Percentiles rank a stretch among this genome's conserved stretches.
These are phyloP conservation scores for Pulveroboletus sp. DNA, from an alignment of 768 basidiomycete genomes.

Conservation along the genomic window DNA sequence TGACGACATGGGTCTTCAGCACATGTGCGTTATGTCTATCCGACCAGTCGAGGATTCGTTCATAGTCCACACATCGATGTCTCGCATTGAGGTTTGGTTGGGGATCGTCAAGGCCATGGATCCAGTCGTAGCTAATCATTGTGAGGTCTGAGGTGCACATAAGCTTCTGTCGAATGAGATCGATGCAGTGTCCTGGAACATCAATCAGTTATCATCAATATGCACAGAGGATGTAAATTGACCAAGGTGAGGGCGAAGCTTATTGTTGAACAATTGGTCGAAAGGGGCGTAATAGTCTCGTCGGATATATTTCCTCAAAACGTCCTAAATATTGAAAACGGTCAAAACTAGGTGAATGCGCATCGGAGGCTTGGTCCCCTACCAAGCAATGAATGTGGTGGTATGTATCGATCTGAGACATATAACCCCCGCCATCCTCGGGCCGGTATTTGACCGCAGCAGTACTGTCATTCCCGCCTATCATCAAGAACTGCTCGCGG, in stretches of 20 bases:
- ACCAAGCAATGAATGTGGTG: slow-evolving; percentile 13
- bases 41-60: slow-evolving; percentile 1
- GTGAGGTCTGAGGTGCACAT: slow-evolving; percentile 4
- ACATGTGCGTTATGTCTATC: neutral
- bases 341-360: neutral
- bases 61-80: slow-evolving; percentile 1
- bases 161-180: slow-evolving; percentile 2
- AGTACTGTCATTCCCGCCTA: neutral
- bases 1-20: neutral
- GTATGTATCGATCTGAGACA: slow-evolving; percentile 6
- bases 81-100: neutral
- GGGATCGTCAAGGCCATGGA: neutral
- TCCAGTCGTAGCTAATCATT: neutral
- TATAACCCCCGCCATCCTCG: slow-evolving; percentile 13
- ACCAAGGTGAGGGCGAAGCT: slow-evolving; percentile 1
- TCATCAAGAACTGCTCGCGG: slow-evolving; percentile 6
- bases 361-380: neutral
- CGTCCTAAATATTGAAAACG: neutral
- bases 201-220: neutral
- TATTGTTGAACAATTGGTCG: neutral
- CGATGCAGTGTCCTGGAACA: neutral
- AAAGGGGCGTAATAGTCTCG: neutral
- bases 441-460: slow-evolving; percentile 5
- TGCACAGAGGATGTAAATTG: neutral
- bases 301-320: neutral